Percentiles rank a stretch among this genome's conserved stretches.
phyloP scores from a whole-genome alignment of 306 rosid genomes.

The Prunus mira region DNA sequence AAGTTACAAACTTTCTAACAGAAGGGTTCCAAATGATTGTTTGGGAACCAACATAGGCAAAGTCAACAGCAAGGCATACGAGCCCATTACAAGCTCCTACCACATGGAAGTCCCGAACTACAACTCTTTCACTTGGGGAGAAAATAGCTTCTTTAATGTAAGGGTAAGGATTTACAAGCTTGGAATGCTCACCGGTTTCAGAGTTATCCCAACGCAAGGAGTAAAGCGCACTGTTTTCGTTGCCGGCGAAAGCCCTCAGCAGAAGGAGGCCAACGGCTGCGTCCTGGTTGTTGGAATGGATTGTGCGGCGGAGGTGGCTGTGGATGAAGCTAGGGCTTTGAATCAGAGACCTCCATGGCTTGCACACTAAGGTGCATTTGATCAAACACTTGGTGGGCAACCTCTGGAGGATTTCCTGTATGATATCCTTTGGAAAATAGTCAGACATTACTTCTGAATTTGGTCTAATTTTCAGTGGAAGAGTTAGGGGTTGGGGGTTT shows the following conservation, averaged over 20 bases:
- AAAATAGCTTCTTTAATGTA: neutral
- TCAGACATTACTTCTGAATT: neutral
- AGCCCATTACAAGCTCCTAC: neutral
- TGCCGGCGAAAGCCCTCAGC: neutral
- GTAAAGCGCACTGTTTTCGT: neutral
- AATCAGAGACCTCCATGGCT: neutral
- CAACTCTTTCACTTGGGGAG: neutral
- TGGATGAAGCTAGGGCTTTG: neutral
- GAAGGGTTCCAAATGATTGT: neutral
- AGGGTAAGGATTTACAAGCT: neutral
- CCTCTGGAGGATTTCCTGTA: neutral
- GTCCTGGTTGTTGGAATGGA: neutral
- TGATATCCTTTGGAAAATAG: neutral
- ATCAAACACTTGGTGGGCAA: neutral
- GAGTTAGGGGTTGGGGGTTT: too few species aligned
- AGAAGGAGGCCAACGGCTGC: neutral
- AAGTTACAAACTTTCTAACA: neutral
- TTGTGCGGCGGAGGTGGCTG: neutral
- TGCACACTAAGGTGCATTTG: neutral
- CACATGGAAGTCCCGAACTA: neutral
- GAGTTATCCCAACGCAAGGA: neutral
- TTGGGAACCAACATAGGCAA: neutral
- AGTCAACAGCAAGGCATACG: neutral
- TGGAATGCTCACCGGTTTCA: neutral
- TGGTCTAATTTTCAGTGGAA: too few species aligned